Conservation (phyloP, 192 early-diverging fungal species). For the Lunasporangiospora selenospora region DNA sequence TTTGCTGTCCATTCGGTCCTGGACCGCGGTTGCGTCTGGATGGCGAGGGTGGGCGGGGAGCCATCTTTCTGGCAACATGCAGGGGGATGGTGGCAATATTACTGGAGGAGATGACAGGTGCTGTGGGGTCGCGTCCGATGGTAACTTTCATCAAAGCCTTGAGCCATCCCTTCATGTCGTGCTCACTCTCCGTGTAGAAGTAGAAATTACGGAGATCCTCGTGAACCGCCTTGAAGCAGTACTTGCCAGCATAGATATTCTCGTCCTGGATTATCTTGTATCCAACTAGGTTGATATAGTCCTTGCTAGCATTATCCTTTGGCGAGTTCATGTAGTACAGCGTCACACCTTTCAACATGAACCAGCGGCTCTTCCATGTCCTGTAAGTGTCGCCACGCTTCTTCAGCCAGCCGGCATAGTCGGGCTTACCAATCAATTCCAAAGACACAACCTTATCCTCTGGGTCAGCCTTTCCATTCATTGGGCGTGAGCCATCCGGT, state of each 20-base stretch:
- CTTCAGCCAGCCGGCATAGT: slow-evolving; percentile 62
- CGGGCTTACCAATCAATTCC: slow-evolving; percentile 44
- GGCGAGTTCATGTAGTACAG: slow-evolving; percentile 62
- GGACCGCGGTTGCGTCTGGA: slow-evolving; percentile 13
- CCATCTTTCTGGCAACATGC: slow-evolving; percentile 57
- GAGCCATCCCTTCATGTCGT: slow-evolving; percentile 55
- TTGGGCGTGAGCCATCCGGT: background rate
- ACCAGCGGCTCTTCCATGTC: slow-evolving; percentile 66
- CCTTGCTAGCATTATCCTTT: slow-evolving; percentile 56
- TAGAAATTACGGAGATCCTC: slow-evolving; percentile 60
- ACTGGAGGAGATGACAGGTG: slow-evolving; percentile 62
- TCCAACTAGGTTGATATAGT: slow-evolving; percentile 59
- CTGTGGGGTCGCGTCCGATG: slow-evolving; percentile 54
- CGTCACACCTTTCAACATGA: slow-evolving; percentile 58
- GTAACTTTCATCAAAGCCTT: slow-evolving; percentile 67
- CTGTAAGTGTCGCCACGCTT: slow-evolving; percentile 61
- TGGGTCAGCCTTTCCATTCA: slow-evolving; percentile 13
- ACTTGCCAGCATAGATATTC: slow-evolving; percentile 59
- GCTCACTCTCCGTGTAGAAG: slow-evolving; percentile 59
- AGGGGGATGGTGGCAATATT: slow-evolving; percentile 60
- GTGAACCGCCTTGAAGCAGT: slow-evolving; percentile 63
- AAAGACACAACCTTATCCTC: slow-evolving; percentile 19
- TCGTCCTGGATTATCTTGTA: slow-evolving; percentile 64
- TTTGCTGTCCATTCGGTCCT: slow-evolving; percentile 19
- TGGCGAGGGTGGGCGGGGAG: slow-evolving; percentile 57